Evolutionary conservation across 2,329 filamentous ascomycete species (phyloP), one percentile per base, ranked within the genome.

Genomic region (Aspergillus sp.): DNA sequence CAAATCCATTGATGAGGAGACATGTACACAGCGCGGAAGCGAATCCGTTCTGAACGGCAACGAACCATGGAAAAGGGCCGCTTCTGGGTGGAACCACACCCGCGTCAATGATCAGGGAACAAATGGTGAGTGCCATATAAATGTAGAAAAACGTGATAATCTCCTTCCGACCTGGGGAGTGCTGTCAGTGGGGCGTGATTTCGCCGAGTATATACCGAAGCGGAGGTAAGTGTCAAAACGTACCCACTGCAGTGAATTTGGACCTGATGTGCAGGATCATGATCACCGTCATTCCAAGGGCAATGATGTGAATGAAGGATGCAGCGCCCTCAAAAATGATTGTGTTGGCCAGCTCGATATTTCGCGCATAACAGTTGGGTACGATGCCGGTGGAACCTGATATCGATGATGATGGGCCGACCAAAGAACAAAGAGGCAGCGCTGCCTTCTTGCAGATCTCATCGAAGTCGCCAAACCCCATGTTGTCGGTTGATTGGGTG

Each of bases 181-280:
- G 26, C 56, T 13, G 45, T 53, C 48, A 56, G 52, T 44, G 45
- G 24, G 13, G 18, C 39, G 8, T 30, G 17, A 8, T 6, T 41
- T 48, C 20, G 17, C 12, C 3, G 32, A 2, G 17, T 26, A 32
- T 8, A 9, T 17, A 8, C 17, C 7, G 17, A 11, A 15, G 34
- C 13, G 15, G 20, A 36, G 18, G 26, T 11, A 13, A 17, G 8
- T 18, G 39, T 38, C 20, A 43, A 53, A 44, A 71, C 89, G 58
- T 83, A 93, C 90, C 93, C 67, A 99, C 95, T 68, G 95, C 95
- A 20, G 95, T 99, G 76, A 99, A 99, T 78, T 99, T 99, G 68
- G 91, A 93, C 67, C 95, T 86, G 62, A 99, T 90, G 75, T 99
- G 95, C 63, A 99, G 82, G 61, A 99, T 92, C 95, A 99, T 99